These are phyloP conservation scores for Fusarium ramigenum DNA, from an alignment of 2,329 filamentous ascomycete genomes.

Conservation along the genomic window DNA sequence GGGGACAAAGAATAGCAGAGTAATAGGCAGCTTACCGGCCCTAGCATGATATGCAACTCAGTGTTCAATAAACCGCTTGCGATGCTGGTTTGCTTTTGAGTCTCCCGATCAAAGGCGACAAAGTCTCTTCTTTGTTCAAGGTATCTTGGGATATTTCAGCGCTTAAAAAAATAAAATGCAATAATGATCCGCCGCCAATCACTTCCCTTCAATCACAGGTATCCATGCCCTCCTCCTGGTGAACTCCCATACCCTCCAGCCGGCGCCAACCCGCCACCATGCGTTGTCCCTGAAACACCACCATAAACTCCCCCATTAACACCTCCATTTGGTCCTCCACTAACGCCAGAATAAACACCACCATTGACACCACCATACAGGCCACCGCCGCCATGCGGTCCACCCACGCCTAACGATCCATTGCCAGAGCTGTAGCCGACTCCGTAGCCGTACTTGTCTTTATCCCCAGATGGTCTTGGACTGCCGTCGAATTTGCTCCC, in stretches of 20 bases:
- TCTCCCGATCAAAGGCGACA: neutral
- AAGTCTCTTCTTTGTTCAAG: neutral
- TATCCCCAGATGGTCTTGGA: slow-evolving; percentile 6
- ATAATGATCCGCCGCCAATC: too few species aligned
- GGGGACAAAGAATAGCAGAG: too few species aligned
- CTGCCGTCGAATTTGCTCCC: slow-evolving; percentile 20
- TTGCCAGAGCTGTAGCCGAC: slow-evolving; percentile 11
- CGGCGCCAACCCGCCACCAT: slow-evolving; percentile 13
- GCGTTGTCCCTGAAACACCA: slow-evolving; percentile 18
- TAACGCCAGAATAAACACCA: slow-evolving; percentile 16
- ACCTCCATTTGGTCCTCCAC: slow-evolving; percentile 16
- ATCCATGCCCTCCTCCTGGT: slow-evolving; percentile 20
- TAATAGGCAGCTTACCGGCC: fast-evolving
- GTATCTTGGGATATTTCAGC: neutral
- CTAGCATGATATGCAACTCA: neutral
- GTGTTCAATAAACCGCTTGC: neutral
- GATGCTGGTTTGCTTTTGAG: neutral
- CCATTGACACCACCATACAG: slow-evolving; percentile 29
- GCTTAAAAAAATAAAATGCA: fast-evolving
- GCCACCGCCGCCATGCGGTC: slow-evolving; percentile 1
- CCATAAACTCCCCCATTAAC: slow-evolving; percentile 29
- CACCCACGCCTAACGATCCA: slow-evolving; percentile 8
- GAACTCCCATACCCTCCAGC: slow-evolving; percentile 22
- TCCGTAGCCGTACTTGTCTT: neutral
- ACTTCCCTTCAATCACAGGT: neutral